These are phyloP conservation scores for Limnomonas spitsbergensis DNA, from an alignment of 139 green algal species.

Conservation along the genomic window DNA sequence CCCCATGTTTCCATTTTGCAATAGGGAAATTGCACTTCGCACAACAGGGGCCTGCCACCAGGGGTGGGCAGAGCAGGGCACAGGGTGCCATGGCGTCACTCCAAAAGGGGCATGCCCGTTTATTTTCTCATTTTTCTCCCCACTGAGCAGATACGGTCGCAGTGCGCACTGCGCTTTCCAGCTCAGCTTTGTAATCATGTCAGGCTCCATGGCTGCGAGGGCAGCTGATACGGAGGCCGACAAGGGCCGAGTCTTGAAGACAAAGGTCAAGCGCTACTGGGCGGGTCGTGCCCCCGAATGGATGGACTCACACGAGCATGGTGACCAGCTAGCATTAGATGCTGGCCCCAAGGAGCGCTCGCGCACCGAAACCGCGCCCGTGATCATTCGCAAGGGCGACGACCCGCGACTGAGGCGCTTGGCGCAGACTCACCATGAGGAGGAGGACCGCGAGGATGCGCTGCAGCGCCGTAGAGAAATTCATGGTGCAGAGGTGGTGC, in stretches of 20 bases:
- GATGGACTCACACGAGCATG: slow-evolving; percentile 42
- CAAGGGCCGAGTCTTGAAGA: slow-evolving; percentile 67
- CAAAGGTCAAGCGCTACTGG: slow-evolving; percentile 83
- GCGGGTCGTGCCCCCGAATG: slow-evolving; percentile 80
- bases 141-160: no score
- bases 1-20: no score
- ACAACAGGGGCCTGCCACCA: no score
- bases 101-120: no score
- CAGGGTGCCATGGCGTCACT: no score
- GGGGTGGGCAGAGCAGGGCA: no score
- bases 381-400: slow-evolving; percentile 62
- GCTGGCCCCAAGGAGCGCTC: slow-evolving; percentile 29
- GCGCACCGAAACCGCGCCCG: slow-evolving; percentile 55
- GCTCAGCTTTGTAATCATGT: no score
- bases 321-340: neutral
- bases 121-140: no score
- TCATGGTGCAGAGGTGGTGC: slow-evolving; percentile 40
- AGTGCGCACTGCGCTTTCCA: no score
- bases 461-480: slow-evolving; percentile 35
- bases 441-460: slow-evolving; percentile 39
- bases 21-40: no score
- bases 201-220: neutral
- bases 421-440: slow-evolving; percentile 15
- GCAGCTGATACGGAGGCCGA: neutral
- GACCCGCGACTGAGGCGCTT: slow-evolving; percentile 63